Conservation (phyloP, 202 grass and related monocot genomes). For the Elaeis oleifera region DNA sequence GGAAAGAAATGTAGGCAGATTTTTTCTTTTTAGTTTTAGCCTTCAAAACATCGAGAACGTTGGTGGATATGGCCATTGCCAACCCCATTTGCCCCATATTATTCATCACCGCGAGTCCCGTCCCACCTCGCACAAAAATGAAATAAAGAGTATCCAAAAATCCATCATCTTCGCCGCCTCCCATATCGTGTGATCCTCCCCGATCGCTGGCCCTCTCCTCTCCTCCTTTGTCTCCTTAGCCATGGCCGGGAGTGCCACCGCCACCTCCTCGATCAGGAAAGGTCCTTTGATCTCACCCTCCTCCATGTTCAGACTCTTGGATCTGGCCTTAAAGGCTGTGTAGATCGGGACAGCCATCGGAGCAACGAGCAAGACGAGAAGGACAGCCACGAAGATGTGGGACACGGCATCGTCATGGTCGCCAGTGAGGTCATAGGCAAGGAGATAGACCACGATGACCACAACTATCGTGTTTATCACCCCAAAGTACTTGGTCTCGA, state of each 20-base stretch:
- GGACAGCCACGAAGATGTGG: conserved; percentile 42
- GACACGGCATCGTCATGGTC: conserved; percentile 32
- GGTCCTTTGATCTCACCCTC: no score
- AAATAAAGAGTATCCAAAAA: no score
- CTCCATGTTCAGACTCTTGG: no score
- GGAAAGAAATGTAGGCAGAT: no score
- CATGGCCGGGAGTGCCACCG: background rate
- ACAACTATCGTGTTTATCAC: conserved; percentile 74
- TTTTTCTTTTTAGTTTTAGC: no score
- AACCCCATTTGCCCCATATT: no score
- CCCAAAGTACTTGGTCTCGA: conserved; percentile 42
- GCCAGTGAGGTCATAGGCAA: conserved; percentile 55
- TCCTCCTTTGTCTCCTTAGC: background rate
- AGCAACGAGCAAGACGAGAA: conserved; percentile 50
- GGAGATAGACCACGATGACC: conserved; percentile 77
- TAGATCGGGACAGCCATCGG: conserved; percentile 48
- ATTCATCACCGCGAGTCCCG: no score
- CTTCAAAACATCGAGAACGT: no score
- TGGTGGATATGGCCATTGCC: no score
- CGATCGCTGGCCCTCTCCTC: conserved; percentile 38
- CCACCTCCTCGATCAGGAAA: no score
- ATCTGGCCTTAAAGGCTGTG: conserved; percentile 9
- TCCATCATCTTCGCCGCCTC: conserved; percentile 27
- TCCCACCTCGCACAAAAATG: no score
- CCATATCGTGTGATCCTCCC: conserved; percentile 78